Base-by-base conservation (phyloP, 495 filamentous ascomycete species). In the Venustampulla echinocandica region DNA sequence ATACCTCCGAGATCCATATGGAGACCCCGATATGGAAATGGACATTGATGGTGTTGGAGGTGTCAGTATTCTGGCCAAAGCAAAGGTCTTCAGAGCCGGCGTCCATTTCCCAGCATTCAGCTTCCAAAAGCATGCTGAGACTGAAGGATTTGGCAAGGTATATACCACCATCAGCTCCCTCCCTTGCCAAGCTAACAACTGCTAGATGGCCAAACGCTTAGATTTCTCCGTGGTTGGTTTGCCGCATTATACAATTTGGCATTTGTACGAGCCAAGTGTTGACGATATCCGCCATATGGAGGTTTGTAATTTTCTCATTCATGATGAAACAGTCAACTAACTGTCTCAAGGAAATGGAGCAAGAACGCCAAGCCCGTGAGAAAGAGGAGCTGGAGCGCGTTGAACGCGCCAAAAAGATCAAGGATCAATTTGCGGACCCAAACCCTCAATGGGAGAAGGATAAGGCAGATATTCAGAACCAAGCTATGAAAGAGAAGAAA, bases 1-100 rank as follows among this genome's bases (percentile, higher is more conserved):
- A 28, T 99, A 99, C 61, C 77, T 99, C 1, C 81, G 93, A 13
- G 93, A 99, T 61, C 93, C 93, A 1, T 97, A 95, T 56, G 93
- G 93, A 25, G 90, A 99, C 55, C 89, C 89, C 1, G 93, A 99
- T 63, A 94, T 97, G 82, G 93, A 99, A 63, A 96, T 99, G 92
- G 93, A 99, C 55, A 87, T 99, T 54, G 92, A 99, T 57, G 92
- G 92, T 43, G 88, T 99, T 14, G 92, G 92, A 38, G 92, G 92
- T 57, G 92, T 99, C 49, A 94, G 87, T 66, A 99, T 99, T 58
- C 71, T 99, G 53, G 89, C 92, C 4, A 99, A 97, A 68, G 92
- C 92, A 0, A 82, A 76, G 41, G 92, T 99, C 1, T 99, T 97
- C 69, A 78, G 92, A 52, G 79, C 85, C 33, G 92, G 92, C 25